Percentiles rank a stretch among this genome's conserved stretches.
phyloP scores from a whole-genome alignment of 164 flowering plant species.

The Chloranthus sessilifolius region DNA sequence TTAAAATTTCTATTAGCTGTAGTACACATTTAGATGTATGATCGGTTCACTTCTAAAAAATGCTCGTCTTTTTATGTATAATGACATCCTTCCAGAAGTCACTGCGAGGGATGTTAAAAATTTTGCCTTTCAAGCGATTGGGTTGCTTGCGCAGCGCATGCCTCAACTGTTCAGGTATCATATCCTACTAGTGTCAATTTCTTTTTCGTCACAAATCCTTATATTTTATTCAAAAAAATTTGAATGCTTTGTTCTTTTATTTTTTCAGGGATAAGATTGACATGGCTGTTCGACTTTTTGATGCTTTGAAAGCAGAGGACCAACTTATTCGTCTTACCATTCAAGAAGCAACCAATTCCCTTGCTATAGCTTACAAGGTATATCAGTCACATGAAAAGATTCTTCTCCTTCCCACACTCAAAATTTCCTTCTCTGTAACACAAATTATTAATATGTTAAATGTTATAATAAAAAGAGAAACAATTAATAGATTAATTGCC shows the following conservation, averaged over 20 bases:
- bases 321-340: conserved; percentile 59
- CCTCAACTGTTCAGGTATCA: conserved; percentile 90
- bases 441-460: too few relatives aligned
- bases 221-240: too few relatives aligned
- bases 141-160: conserved; percentile 87
- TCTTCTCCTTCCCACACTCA: too few relatives aligned
- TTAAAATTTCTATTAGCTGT: background rate
- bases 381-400: too few relatives aligned
- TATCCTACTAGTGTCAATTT: background rate
- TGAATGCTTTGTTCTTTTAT: background rate
- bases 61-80: background rate
- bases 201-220: background rate
- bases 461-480: too few relatives aligned
- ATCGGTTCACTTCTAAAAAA: background rate
- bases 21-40: background rate
- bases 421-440: too few relatives aligned
- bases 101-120: conserved; percentile 60
- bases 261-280: conserved; percentile 67
- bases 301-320: conserved; percentile 73
- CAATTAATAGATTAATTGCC: too few relatives aligned
- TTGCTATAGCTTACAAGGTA: conserved; percentile 88
- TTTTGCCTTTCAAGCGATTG: conserved; percentile 89
- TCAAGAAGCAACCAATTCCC: conserved; percentile 80
- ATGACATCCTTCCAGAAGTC: conserved; percentile 32
- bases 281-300: conserved; percentile 89